Conservation (phyloP, 768 basidiomycete species). For the Tremella mesenterica region DNA sequence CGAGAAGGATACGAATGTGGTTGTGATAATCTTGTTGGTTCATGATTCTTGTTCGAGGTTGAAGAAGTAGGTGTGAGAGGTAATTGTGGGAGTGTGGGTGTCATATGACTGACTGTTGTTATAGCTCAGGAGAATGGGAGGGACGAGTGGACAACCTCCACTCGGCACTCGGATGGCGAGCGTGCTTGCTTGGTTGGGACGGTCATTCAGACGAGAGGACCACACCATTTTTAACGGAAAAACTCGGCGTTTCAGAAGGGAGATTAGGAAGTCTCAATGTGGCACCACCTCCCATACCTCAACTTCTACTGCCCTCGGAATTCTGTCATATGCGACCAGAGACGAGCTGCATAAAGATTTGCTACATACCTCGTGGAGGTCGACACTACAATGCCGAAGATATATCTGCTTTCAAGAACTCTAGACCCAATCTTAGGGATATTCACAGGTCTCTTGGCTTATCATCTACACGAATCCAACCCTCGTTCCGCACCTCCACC, state of each 20-base stretch:
- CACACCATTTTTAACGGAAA: too few relatives aligned
- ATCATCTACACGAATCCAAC: slow-evolving; percentile 43
- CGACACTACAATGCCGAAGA: slow-evolving; percentile 34
- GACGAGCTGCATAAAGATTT: not conserved
- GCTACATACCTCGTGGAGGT: not conserved
- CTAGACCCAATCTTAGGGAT: slow-evolving; percentile 41
- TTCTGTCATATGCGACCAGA: not conserved
- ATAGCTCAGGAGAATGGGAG: not conserved
- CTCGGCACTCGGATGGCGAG: not conserved
- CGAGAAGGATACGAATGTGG: too few relatives aligned
- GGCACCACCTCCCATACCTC: not conserved
- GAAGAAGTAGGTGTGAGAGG: too few relatives aligned
- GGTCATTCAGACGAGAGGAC: too few relatives aligned
- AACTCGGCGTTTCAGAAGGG: too few relatives aligned
- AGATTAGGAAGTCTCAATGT: too few relatives aligned
- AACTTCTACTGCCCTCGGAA: not conserved
- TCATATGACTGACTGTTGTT: not conserved
- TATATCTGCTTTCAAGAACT: slow-evolving; percentile 40
- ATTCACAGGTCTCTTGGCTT: slow-evolving; percentile 43
- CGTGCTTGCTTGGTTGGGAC: too few relatives aligned
- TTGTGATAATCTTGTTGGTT: too few relatives aligned
- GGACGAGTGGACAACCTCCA: not conserved
- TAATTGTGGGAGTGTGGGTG: not conserved
- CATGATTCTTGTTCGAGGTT: too few relatives aligned
- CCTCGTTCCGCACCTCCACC: slow-evolving; percentile 38